phyloP scores from a whole-genome alignment of 345 rosid species.

The Microthlaspi erraticum region DNA sequence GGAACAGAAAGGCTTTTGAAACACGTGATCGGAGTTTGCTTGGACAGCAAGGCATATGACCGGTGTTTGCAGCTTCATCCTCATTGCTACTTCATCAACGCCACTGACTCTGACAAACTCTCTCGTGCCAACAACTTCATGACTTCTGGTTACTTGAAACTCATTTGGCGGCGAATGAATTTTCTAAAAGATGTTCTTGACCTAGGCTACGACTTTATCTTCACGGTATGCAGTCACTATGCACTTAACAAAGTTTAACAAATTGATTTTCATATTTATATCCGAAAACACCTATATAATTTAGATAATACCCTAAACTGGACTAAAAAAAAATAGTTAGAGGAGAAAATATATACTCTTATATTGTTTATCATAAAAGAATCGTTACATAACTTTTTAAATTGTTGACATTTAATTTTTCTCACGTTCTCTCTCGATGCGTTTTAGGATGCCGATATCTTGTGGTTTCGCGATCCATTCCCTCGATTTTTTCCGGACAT shows the following conservation, averaged over 20 bases:
- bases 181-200: conserved; percentile 44
- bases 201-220: conserved; percentile 64
- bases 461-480: conserved; percentile 79
- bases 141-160: conserved; percentile 54
- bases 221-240: conserved; percentile 67
- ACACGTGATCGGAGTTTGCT: no score
- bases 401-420: no score
- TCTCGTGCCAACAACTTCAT: conserved; percentile 45
- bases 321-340: no score
- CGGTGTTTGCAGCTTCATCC: conserved; percentile 52
- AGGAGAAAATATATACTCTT: no score
- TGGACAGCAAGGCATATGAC: conserved; percentile 56
- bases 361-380: no score
- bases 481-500: conserved; percentile 50
- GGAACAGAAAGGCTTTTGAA: no score
- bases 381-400: no score
- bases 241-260: no score
- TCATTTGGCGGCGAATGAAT: conserved; percentile 70
- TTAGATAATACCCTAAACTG: no score
- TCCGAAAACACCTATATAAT: no score
- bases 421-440: neutral
- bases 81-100: conserved; percentile 51
- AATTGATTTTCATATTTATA: no score
- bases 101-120: conserved; percentile 40
- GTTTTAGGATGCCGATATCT: conserved; percentile 63